phyloP scores from a whole-genome alignment of 75 land plant species.

The Cunninghamia lanceolata region DNA sequence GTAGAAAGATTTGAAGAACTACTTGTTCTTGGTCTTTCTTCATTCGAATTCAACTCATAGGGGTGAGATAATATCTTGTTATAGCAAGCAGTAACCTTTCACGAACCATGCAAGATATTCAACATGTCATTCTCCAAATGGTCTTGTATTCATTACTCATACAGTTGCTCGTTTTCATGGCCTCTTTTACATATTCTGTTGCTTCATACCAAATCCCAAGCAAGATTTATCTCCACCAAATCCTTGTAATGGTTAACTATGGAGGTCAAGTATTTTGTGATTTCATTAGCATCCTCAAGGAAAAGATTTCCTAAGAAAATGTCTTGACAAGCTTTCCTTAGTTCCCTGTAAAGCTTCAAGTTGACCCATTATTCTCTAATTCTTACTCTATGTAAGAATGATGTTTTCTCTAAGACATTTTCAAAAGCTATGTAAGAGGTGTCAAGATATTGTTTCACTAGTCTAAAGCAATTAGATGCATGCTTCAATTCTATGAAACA shows the following conservation, averaged over 20 bases:
- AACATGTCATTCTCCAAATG: background rate
- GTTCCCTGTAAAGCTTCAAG: background rate
- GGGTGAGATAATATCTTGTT: background rate
- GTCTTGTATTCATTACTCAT: background rate
- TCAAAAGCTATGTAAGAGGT: background rate
- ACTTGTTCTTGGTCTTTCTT: background rate
- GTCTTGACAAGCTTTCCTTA: background rate
- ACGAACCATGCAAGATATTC: background rate
- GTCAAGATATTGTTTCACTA: background rate
- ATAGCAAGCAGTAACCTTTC: background rate
- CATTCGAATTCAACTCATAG: background rate
- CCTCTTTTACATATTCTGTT: background rate
- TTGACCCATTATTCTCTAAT: background rate
- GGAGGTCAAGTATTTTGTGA: background rate
- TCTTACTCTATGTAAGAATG: background rate
- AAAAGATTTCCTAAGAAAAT: background rate
- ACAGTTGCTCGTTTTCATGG: background rate
- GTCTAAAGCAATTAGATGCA: background rate
- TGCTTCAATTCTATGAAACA: background rate
- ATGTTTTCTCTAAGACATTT: background rate
- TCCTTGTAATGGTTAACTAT: background rate
- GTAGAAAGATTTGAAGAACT: background rate
- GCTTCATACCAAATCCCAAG: background rate
- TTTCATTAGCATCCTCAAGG: background rate
- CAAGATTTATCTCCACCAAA: background rate